Base-by-base conservation (phyloP, 805 yeast species). In the Zygotorulaspora florentina region DNA sequence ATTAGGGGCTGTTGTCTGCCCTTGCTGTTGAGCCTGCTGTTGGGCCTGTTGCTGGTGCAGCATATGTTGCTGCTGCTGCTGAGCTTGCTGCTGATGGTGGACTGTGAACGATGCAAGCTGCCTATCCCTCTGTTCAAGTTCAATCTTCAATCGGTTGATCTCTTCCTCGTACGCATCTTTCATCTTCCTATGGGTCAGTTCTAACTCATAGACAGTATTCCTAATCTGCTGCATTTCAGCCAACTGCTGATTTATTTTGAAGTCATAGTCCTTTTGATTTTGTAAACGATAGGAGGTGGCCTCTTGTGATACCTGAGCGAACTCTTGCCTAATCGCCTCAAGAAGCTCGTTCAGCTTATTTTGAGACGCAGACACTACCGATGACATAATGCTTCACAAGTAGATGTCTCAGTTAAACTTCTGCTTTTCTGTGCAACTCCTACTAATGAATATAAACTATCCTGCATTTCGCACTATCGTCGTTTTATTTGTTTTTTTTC, bases 101-200 rank as follows among this genome's bases (percentile, higher is more conserved):
- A 59, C 57, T 67, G 64, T 66, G 63, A 60, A 52, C 11, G 62
- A 51, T 1, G 59, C 56, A 34, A 71, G 66, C 57, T 75, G 73
- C 64, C 91, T 76, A 62, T 87, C 95, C 57, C 90, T 75, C 60
- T 76, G 79, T 58, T 88, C 96, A 54, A 91, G 74, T 64, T 89
- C 96, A 52, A 82, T 80, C 67, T 91, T 89, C 67, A 91, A 76
- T 56, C 93, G 76, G 62, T 80, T 72, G 46, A 93, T 85, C 69
- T 91, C 98, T 59, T 87, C 96, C 67, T 91, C 97, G 68, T 91
- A 93, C 39, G 90, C 89, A 61, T 91, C 97, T 70, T 91, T 90
- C 77, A 93, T 86, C 64, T 87, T 87, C 57, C 96, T 77, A 71
- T 91, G 98, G 33, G 96, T 91, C 77, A 84, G 79, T 67, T 91